Evolutionary conservation across 805 yeast genomes (phyloP).

Genomic region (Hagleromyces aurorensis): DNA sequence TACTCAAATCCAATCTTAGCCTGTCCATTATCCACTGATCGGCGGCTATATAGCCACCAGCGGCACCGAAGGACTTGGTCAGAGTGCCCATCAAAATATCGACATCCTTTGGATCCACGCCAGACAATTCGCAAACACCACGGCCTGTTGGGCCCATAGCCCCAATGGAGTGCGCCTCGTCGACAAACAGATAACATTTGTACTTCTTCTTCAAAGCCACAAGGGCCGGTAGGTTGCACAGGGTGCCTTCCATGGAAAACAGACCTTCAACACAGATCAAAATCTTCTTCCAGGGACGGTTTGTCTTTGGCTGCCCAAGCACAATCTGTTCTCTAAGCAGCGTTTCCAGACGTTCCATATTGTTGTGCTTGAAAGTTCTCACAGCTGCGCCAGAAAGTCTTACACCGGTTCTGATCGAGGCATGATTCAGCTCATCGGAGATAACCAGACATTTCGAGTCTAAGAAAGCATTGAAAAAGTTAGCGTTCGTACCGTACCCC

Average conservation of each 20-base stretch:
- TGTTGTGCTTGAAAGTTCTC: conserved; percentile 86
- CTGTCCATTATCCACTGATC: conserved; percentile 60
- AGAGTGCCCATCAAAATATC: conserved; percentile 96
- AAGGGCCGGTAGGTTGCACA: conserved; percentile 71
- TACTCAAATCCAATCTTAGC: conserved; percentile 63
- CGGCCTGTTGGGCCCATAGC: conserved; percentile 94
- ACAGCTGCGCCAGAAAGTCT: conserved; percentile 90
- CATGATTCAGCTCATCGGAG: conserved; percentile 91
- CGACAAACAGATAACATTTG: conserved; percentile 84
- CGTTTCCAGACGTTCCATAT: conserved; percentile 71
- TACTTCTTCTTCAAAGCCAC: conserved; percentile 73
- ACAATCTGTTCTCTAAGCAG: conserved; percentile 76
- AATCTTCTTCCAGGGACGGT: conserved; percentile 92
- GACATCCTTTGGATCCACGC: conserved; percentile 62
- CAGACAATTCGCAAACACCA: conserved; percentile 92
- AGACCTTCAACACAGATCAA: conserved; percentile 86
- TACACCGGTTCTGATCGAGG: conserved; percentile 92
- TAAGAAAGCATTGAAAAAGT: conserved; percentile 71
- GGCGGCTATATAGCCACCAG: conserved; percentile 96
- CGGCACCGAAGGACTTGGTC: conserved; percentile 96
- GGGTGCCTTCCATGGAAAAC: conserved; percentile 88
- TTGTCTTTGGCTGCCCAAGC: conserved; percentile 90
- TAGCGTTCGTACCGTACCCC: conserved; percentile 96
- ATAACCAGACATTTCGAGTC: conserved; percentile 86
- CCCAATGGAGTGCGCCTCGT: conserved; percentile 98